Percentiles rank a stretch among this genome's conserved stretches.
Conservation (phyloP, 2,329 filamentous ascomycete genomes). For the Sporothrix variecibatus region DNA sequence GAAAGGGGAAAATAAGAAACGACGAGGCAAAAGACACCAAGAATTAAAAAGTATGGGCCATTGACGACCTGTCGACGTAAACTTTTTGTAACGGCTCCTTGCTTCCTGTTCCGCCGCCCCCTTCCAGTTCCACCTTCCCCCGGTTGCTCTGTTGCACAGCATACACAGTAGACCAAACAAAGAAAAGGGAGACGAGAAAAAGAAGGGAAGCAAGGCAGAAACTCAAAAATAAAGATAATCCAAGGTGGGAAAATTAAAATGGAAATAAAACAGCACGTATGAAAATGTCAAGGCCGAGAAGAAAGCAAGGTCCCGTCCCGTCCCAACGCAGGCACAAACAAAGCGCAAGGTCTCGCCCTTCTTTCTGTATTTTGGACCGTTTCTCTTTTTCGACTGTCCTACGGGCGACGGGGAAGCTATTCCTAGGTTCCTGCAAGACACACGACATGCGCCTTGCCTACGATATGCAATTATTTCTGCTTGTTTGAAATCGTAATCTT, state of each 20-base stretch:
- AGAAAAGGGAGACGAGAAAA: neutral
- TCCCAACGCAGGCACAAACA: neutral
- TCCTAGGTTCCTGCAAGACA: conserved; percentile 12
- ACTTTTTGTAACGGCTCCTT: neutral
- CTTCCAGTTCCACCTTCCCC: neutral
- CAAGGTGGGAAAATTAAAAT: neutral
- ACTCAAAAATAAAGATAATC: neutral
- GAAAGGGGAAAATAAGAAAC: neutral
- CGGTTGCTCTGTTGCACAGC: conserved; percentile 13
- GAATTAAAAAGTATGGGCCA: neutral
- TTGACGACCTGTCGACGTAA: neutral
- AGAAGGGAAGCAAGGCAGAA: neutral
- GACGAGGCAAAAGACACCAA: neutral
- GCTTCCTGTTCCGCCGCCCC: conserved; percentile 8
- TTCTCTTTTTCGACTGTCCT: neutral
- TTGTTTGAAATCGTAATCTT: neutral
- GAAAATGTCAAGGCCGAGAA: neutral
- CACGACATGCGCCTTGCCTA: neutral
- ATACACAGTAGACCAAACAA: conserved; percentile 7
- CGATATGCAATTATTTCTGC: neutral
- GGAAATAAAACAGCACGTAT: neutral
- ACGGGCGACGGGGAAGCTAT: conserved; percentile 8
- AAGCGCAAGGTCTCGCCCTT: neutral
- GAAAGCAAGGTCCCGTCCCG: conserved; percentile 14
- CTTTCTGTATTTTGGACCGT: neutral